phyloP scores from a whole-genome alignment of 2,329 filamentous ascomycete species.

The Botrytis squamosa region DNA sequence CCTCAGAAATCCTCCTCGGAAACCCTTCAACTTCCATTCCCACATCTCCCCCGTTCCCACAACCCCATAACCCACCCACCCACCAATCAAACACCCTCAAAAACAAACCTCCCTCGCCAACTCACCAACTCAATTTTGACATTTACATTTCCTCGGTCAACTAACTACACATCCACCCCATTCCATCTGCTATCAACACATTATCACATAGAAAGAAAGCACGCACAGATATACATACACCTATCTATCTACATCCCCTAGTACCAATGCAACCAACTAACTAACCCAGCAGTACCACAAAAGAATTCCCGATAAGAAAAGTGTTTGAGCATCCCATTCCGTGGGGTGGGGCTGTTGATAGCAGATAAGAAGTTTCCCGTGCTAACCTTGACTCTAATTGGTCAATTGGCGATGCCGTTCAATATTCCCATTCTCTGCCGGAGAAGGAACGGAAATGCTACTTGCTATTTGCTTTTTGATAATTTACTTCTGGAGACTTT shows the following conservation, averaged over 20 bases:
- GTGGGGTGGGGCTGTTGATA: neutral
- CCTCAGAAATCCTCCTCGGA: neutral
- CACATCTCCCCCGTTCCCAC: neutral
- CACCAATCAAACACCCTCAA: neutral
- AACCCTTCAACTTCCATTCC: neutral
- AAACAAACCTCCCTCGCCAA: neutral
- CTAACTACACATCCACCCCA: no score
- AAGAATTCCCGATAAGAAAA: neutral
- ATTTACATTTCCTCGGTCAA: neutral
- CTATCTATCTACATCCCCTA: no score
- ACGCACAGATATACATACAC: neutral
- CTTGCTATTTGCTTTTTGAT: neutral
- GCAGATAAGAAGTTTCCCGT: neutral
- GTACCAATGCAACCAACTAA: no score
- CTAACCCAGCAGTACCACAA: neutral
- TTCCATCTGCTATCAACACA: no score
- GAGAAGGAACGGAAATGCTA: slow-evolving; percentile 12
- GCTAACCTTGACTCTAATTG: neutral
- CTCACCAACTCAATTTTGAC: neutral
- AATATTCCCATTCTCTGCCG: neutral
- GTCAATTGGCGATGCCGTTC: neutral
- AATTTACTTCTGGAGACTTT: neutral
- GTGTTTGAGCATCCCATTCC: no score
- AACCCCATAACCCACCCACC: neutral
- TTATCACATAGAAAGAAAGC: no score